Evolutionary conservation across 306 rosid genomes (phyloP).

Genomic region (Trifolium pratense): DNA sequence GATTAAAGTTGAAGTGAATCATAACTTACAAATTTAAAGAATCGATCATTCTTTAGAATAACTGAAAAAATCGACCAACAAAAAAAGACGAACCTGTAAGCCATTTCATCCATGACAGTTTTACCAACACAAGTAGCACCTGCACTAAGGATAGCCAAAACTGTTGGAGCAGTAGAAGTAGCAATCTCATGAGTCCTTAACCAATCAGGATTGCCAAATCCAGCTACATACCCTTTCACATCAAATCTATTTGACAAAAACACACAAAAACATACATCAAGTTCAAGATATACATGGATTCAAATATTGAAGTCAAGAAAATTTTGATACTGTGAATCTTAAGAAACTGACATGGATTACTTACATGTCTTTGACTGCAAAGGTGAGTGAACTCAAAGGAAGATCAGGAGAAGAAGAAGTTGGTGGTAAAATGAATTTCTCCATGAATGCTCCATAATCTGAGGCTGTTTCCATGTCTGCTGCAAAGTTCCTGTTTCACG

Average conservation of each 20-base stretch:
- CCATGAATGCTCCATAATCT: conserved; percentile 73
- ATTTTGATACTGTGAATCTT: background rate
- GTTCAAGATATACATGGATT: conserved; percentile 18
- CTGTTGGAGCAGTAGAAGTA: conserved; percentile 72
- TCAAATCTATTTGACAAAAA: conserved; percentile 66
- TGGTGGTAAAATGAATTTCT: conserved; percentile 68
- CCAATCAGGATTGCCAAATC: conserved; percentile 96
- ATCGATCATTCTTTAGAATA: no score
- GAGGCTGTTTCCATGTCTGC: conserved; percentile 54
- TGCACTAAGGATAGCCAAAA: conserved; percentile 59
- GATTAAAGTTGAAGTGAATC: no score
- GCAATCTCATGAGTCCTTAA: conserved; percentile 83
- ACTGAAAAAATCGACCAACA: no score
- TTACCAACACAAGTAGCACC: conserved; percentile 67
- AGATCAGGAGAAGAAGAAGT: conserved; percentile 54
- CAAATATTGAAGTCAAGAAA: background rate
- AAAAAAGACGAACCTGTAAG: no score
- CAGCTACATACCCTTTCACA: conserved; percentile 73
- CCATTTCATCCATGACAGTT: no score
- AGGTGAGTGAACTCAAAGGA: conserved; percentile 77
- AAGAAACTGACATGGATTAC: conserved; percentile 44
- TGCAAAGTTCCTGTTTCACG: conserved; percentile 8
- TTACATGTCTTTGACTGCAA: conserved; percentile 94
- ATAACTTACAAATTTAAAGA: no score
- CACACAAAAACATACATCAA: conserved; percentile 13